A percentile compares a stretch with the other conserved stretches of the same genome.
Conservation (phyloP, 2,329 filamentous ascomycete species). For the Graphilbum fragrans region DNA sequence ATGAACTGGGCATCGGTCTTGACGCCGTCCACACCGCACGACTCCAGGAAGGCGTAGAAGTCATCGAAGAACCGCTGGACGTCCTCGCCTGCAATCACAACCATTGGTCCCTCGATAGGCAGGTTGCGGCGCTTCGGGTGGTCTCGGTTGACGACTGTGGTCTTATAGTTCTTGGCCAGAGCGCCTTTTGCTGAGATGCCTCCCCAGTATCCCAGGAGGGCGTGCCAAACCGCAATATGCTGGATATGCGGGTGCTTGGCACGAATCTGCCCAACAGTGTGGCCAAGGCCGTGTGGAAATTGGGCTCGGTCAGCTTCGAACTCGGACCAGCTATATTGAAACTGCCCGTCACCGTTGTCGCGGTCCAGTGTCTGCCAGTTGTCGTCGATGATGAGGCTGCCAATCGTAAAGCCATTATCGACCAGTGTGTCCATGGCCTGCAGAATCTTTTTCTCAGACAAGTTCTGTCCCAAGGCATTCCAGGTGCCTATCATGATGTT, state of each 20-base stretch:
- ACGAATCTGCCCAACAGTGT: constrained; percentile 57
- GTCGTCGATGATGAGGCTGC: constrained; percentile 88
- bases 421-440: constrained; percentile 61
- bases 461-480: constrained; percentile 77
- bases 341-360: constrained; percentile 34
- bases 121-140: constrained; percentile 32
- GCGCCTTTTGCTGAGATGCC: constrained; percentile 65
- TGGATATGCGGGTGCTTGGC: constrained; percentile 58
- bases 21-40: constrained; percentile 68
- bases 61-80: constrained; percentile 72
- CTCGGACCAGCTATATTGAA: constrained; percentile 56
- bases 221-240: constrained; percentile 91
- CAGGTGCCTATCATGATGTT: constrained; percentile 51
- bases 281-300: constrained; percentile 71
- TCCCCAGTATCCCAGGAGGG: constrained; percentile 80
- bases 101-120: constrained; percentile 51
- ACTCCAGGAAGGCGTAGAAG: constrained; percentile 73
- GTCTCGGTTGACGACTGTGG: constrained; percentile 43
- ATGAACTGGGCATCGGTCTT: constrained; percentile 93
- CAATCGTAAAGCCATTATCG: constrained; percentile 61
- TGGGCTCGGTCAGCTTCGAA: constrained; percentile 75
- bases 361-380: constrained; percentile 76
- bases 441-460: constrained; percentile 72
- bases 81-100: constrained; percentile 63
- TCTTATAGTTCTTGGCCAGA: constrained; percentile 70